A percentile compares a stretch with the other conserved stretches of the same genome.
Conservation (phyloP, 2,329 filamentous ascomycete species). For the Metarhizium album region DNA sequence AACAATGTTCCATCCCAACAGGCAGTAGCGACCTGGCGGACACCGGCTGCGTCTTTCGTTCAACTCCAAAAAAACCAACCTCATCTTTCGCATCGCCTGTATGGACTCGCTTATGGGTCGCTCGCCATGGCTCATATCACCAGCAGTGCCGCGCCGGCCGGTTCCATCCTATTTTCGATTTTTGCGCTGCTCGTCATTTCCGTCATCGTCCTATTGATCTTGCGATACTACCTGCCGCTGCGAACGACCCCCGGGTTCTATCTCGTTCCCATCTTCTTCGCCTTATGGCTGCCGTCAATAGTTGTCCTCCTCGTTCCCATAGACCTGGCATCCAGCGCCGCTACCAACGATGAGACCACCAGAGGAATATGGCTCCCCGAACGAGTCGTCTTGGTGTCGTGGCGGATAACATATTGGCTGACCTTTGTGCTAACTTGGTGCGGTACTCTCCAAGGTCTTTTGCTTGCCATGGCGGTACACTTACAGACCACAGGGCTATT, state of each 20-base stretch:
- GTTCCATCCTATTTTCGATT: conserved; percentile 69
- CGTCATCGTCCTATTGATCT: conserved; percentile 66
- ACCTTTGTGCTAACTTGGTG: conserved; percentile 93
- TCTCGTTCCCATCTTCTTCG: conserved; percentile 85
- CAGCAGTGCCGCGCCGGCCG: conserved; percentile 52
- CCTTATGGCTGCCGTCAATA: conserved; percentile 83
- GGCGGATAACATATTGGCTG: conserved; percentile 95
- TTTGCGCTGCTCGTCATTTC: conserved; percentile 65
- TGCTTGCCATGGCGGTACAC: neutral
- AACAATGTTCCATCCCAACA: neutral
- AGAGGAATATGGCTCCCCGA: conserved; percentile 82
- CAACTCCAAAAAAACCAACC: neutral
- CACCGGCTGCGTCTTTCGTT: neutral
- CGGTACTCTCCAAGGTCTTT: conserved; percentile 11
- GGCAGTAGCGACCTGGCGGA: neutral
- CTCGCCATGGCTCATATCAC: conserved; percentile 40
- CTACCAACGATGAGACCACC: conserved; percentile 56
- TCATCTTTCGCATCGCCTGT: conserved; percentile 4
- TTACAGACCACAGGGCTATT: conserved; percentile 52
- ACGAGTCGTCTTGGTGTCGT: conserved; percentile 69
- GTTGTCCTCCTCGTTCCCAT: conserved; percentile 90
- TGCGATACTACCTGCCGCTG: conserved; percentile 83
- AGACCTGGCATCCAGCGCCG: conserved; percentile 79
- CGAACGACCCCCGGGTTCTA: conserved; percentile 86
- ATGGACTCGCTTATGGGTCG: conserved; percentile 17